These are phyloP conservation scores for Draba incana DNA, from an alignment of 345 rosid genomes.

Conservation along the genomic window DNA sequence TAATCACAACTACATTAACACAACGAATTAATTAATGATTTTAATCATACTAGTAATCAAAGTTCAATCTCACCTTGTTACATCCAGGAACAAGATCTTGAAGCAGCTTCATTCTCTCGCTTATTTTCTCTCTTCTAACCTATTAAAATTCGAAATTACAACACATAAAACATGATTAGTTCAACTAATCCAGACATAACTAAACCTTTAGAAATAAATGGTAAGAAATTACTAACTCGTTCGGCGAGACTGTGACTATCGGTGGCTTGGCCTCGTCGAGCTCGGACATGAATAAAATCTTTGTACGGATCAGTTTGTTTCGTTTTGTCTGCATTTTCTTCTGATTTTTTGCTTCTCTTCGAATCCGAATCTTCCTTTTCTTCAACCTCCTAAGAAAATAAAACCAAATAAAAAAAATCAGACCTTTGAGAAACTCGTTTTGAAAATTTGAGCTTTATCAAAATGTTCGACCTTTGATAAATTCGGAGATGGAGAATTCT, in stretches of 20 bases:
- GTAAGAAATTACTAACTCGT: constrained; percentile 58
- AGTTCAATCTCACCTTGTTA: constrained; percentile 61
- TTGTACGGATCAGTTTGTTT: constrained; percentile 58
- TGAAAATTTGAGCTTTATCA: too few species aligned
- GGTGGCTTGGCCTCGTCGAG: constrained; percentile 94
- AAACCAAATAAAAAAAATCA: background rate
- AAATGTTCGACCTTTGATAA: constrained; percentile 36
- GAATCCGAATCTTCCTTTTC: constrained; percentile 42
- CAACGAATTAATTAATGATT: background rate
- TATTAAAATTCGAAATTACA: constrained; percentile 22
- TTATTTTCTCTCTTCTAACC: constrained; percentile 95
- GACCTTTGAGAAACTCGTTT: background rate
- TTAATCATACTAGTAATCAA: background rate
- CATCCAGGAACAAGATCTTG: constrained; percentile 98
- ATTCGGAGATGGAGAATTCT: constrained; percentile 38
- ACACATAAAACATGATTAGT: background rate
- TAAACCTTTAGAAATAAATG: background rate
- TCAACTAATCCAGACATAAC: background rate
- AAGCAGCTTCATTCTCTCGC: constrained; percentile 96
- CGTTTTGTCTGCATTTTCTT: constrained; percentile 40
- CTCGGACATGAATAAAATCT: constrained; percentile 90
- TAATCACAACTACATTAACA: constrained; percentile 14
- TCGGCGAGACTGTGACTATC: constrained; percentile 97
- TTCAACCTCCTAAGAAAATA: constrained; percentile 45
- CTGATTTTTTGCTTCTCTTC: constrained; percentile 44